Percentiles rank a stretch among this genome's conserved stretches.
Conservation (phyloP, 805 yeast genomes). For the Candida vartiovaarae region DNA sequence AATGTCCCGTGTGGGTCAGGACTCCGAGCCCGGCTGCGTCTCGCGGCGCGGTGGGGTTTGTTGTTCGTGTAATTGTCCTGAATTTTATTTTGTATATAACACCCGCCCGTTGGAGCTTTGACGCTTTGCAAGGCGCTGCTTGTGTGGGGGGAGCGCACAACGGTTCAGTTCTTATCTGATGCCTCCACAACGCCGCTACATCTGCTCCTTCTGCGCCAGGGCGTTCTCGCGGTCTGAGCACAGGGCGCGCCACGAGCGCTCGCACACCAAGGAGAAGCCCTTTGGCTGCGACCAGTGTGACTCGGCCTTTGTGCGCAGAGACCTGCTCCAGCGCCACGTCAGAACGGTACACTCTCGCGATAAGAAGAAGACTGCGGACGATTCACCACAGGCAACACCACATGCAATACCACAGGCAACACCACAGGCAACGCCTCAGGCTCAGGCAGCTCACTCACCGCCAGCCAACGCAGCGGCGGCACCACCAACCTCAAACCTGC, state of each 20-base stretch:
- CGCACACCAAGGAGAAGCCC: slow-evolving; percentile 77
- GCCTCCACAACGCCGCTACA: slow-evolving; percentile 54
- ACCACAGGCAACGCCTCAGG: no score
- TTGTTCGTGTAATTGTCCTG: no score
- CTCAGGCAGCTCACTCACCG: no score
- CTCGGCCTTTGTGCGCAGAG: slow-evolving; percentile 71
- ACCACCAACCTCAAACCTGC: background rate
- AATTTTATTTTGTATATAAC: no score
- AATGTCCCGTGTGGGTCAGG: no score
- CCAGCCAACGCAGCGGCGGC: background rate
- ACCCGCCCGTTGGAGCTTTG: no score
- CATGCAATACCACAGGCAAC: no score
- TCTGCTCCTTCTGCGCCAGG: slow-evolving; percentile 74
- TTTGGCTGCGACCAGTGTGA: slow-evolving; percentile 66
- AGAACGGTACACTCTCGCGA: slow-evolving; percentile 59
- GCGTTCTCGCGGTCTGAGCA: slow-evolving; percentile 79
- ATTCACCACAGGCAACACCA: no score
- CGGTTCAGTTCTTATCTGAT: slow-evolving; percentile 1
- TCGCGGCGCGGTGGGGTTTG: no score
- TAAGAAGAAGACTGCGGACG: background rate
- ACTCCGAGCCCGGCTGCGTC: no score
- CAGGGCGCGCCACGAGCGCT: slow-evolving; percentile 68
- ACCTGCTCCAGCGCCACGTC: slow-evolving; percentile 67
- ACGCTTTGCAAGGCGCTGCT: no score
- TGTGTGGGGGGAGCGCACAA: no score